A percentile compares a stretch with the other conserved stretches of the same genome.
Conservation (phyloP, 1,139 yeast species). For the Petasospora rhodanensis region DNA sequence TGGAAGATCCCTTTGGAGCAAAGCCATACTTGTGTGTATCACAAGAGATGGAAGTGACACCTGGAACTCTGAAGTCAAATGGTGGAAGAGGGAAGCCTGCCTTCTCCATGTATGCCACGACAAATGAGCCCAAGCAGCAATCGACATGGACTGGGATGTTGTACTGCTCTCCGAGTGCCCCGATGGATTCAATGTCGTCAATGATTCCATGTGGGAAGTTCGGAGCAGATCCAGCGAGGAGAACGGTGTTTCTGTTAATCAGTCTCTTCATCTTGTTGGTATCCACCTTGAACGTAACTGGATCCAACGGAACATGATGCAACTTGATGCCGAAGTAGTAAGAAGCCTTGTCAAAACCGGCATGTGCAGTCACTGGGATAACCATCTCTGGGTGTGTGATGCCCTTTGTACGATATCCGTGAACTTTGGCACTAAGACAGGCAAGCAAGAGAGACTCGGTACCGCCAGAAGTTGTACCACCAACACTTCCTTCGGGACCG, state of each 20-base stretch:
- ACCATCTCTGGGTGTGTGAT: slow-evolving; percentile 78
- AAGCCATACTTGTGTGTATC: slow-evolving; percentile 98
- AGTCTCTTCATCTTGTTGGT: slow-evolving; percentile 54
- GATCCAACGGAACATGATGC: slow-evolving; percentile 75
- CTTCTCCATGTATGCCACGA: slow-evolving; percentile 72
- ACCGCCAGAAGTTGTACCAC: slow-evolving; percentile 96
- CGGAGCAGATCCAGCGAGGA: slow-evolving; percentile 91
- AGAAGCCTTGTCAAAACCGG: slow-evolving; percentile 93
- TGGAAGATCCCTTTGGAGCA: slow-evolving; percentile 95
- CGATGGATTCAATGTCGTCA: slow-evolving; percentile 76
- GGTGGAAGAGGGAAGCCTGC: slow-evolving; percentile 60
- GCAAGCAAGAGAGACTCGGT: slow-evolving; percentile 87
- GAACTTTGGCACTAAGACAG: slow-evolving; percentile 74
- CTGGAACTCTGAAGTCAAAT: slow-evolving; percentile 85
- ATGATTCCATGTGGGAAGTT: slow-evolving; percentile 95
- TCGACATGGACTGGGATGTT: slow-evolving; percentile 88
- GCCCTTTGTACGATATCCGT: slow-evolving; percentile 51
- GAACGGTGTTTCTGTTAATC: slow-evolving; percentile 73
- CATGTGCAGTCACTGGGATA: slow-evolving; percentile 88
- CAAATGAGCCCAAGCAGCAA: slow-evolving; percentile 91
- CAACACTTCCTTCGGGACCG: slow-evolving; percentile 68
- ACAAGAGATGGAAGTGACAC: slow-evolving; percentile 96
- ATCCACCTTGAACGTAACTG: slow-evolving; percentile 65
- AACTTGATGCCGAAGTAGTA: slow-evolving; percentile 84
- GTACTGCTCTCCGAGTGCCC: slow-evolving; percentile 58